Evolutionary conservation across 1,139 yeast genomes (phyloP), one percentile per base, ranked within the genome.

Genomic region (Suhomyces maxii): DNA sequence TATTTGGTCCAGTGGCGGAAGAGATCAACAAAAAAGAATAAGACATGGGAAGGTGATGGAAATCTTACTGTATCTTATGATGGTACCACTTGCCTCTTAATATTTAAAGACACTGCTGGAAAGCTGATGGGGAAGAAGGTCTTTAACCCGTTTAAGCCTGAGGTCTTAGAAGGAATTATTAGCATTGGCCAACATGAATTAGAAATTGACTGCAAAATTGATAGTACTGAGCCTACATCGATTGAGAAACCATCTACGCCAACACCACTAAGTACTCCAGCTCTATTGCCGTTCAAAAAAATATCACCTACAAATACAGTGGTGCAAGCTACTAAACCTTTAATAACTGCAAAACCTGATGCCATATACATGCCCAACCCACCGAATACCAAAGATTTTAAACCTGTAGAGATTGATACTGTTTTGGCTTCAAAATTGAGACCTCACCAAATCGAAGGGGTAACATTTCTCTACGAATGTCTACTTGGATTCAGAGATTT

Each of bases 21-120:
- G 61, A 75, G 73, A 36, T 73, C 93, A 0, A 74, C 69, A 35
- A 89, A 87, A 65, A 90, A 91, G 71, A 83, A 90, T 63, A 91
- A 91, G 61, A 84, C 91, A 0, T 93, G 99, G 99, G 95, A 89
- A 48, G 96, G 96, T 3, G 99, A 93, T 66, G 98, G 97, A 0
- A 64, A 67, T 26, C 71, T 88, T 28, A 39, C 42, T 3, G 48
- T 48, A 13, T 18, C 39, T 3, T 41, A 37, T 30, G 43, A 41
- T 8, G 47, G 41, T 4, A 18, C 36, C 7, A 14, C 52, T 6
- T 40, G 44, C 9, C 12, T 36, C 1, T 34, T 54, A 7, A n/a
- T 37, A 1, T 48, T 54, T 26, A 56, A 53, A 36, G 56, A 53
- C 39, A 14, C 48, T 2, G 46, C 42, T 14, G 56, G 56, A 1